Percentiles rank a stretch among this genome's conserved stretches.
These are phyloP conservation scores for Aspergillus conjunctus DNA, from an alignment of 495 filamentous ascomycete species.

Conservation along the genomic window DNA sequence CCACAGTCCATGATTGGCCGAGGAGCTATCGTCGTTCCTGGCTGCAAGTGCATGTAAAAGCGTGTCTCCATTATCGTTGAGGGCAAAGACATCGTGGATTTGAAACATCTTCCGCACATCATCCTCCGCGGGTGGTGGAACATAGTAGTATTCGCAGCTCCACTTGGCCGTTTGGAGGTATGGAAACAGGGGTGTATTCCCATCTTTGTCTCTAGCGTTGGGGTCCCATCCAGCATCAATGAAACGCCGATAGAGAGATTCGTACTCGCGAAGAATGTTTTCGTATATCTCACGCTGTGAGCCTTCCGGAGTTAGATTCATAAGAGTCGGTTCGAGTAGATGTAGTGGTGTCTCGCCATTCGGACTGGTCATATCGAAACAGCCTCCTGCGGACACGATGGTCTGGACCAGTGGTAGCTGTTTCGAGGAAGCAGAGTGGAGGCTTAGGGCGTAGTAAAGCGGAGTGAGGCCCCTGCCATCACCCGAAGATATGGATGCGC, in stretches of 20 bases:
- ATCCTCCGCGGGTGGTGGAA: neutral
- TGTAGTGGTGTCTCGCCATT: constrained; percentile 12
- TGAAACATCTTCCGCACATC: constrained; percentile 1
- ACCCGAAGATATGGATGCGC: constrained; percentile 1
- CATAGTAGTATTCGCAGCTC: neutral
- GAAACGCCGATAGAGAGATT: constrained; percentile 20
- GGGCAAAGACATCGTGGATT: constrained; percentile 17
- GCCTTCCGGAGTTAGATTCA: neutral
- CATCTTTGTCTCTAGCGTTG: constrained; percentile 25
- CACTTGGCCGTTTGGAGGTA: constrained; percentile 16
- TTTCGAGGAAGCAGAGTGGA: neutral
- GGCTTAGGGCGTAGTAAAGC: constrained; percentile 16
- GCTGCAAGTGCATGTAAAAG: constrained; percentile 20
- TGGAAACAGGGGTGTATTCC: constrained; percentile 34
- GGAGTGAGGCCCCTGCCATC: constrained; percentile 14
- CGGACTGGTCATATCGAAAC: neutral
- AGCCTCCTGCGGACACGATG: neutral
- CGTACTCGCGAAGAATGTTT: neutral
- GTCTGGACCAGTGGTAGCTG: neutral
- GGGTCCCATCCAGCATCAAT: constrained; percentile 20
- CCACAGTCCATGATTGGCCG: neutral
- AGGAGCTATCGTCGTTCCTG: neutral
- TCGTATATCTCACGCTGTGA: neutral
- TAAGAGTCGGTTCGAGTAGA: neutral
- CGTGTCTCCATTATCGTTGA: constrained; percentile 22